These are phyloP conservation scores for Phyllosticta paracitricarpa DNA, from an alignment of 2,329 filamentous ascomycete species.

Conservation along the genomic window DNA sequence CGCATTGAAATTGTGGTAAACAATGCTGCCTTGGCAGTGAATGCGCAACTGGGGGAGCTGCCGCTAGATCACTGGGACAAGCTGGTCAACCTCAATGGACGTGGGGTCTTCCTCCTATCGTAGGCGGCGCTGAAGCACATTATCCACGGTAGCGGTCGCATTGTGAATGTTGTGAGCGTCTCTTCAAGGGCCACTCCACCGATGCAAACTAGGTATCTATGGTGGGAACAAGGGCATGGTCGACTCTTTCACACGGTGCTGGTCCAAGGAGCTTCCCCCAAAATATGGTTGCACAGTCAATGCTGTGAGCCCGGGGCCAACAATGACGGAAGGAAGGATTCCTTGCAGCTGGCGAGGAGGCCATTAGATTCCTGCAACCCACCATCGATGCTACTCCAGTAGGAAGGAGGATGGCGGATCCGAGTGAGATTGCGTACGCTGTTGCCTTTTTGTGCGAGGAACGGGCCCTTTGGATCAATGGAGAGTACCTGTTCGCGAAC, in stretches of 20 bases:
- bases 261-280: conserved; percentile 37
- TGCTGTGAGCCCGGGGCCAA: conserved; percentile 35
- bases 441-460: conserved; percentile 39
- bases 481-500: conserved; percentile 22
- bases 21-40: conserved; percentile 33
- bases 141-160: conserved; percentile 25
- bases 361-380: conserved; percentile 41
- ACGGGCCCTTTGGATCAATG: conserved; percentile 40
- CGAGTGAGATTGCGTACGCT: conserved; percentile 38
- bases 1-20: conserved; percentile 41
- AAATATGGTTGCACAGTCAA: conserved; percentile 40
- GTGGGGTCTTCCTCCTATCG: conserved; percentile 34
- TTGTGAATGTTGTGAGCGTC: conserved; percentile 36
- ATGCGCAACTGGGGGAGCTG: conserved; percentile 29
- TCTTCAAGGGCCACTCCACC: conserved; percentile 26
- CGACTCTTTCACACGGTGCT: conserved; percentile 37
- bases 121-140: conserved; percentile 32
- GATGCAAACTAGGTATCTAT: conserved; percentile 35
- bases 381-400: conserved; percentile 38
- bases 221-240: conserved; percentile 42
- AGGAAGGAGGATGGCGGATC: conserved; percentile 32
- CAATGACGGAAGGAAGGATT: conserved; percentile 25
- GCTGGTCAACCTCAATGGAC: conserved; percentile 33
- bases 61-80: conserved; percentile 31
- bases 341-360: conserved; percentile 24